A percentile compares a stretch with the other conserved stretches of the same genome.
These are phyloP conservation scores for Nakaseomyces nivariensis DNA, from an alignment of 1,139 yeast species.

Conservation along the genomic window DNA sequence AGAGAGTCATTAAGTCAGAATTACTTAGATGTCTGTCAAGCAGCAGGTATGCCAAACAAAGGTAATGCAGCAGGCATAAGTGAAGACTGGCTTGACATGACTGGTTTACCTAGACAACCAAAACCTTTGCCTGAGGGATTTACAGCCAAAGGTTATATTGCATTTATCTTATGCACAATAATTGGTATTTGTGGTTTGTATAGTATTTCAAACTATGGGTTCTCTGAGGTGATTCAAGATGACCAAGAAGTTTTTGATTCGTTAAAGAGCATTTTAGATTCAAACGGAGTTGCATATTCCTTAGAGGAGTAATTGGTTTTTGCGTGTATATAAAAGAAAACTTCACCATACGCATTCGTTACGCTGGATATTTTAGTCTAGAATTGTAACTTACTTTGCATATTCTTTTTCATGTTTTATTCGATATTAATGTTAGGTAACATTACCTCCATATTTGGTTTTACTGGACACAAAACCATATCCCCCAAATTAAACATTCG, in stretches of 20 bases:
- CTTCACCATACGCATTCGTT: not conserved
- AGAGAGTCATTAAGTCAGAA: conserved; percentile 37
- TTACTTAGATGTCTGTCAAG: conserved; percentile 40
- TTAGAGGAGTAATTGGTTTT: not conserved
- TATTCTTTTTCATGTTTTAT: not conserved
- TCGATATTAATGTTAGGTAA: too few relatives aligned
- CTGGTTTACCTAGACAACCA: conserved; percentile 48
- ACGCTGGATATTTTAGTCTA: not conserved
- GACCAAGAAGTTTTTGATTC: conserved; percentile 28
- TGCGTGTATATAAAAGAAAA: conserved; percentile 3
- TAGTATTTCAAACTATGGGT: conserved; percentile 50
- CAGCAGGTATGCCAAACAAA: conserved; percentile 34
- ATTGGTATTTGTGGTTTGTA: conserved; percentile 50
- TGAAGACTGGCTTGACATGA: conserved; percentile 43
- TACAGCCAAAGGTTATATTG: conserved; percentile 58
- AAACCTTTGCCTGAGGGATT: conserved; percentile 56
- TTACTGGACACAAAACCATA: not conserved
- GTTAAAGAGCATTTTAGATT: conserved; percentile 11
- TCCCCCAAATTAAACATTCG: too few relatives aligned
- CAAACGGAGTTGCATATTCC: conserved; percentile 6
- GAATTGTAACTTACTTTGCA: not conserved
- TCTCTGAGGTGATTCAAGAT: conserved; percentile 45
- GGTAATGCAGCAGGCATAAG: conserved; percentile 70
- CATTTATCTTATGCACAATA: conserved; percentile 46
- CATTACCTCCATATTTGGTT: not conserved